Percentiles rank a stretch among this genome's conserved stretches.
phyloP scores from a whole-genome alignment of 1,284 basidiomycete genomes.

The Ceratorhiza oryzae-sativae region DNA sequence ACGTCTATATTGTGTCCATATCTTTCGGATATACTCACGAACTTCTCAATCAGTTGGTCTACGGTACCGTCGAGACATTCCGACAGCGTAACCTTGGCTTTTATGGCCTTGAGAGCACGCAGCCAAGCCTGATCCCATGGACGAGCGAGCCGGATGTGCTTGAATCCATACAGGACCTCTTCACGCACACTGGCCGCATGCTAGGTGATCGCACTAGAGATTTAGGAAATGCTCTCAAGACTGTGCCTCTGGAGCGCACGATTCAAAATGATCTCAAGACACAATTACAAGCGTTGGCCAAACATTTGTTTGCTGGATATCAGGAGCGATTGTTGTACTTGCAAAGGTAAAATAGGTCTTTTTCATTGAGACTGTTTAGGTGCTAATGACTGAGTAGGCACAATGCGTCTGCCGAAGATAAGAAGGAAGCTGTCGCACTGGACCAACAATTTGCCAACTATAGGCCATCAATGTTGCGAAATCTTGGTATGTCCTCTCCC shows the following conservation, averaged over 20 bases:
- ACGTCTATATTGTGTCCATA: slow-evolving; percentile 45
- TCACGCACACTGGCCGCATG: slow-evolving; percentile 67
- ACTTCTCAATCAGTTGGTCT: neutral
- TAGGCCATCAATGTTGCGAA: slow-evolving; percentile 76
- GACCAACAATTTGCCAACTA: slow-evolving; percentile 70
- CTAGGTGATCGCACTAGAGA: slow-evolving; percentile 56
- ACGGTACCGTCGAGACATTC: slow-evolving; percentile 54
- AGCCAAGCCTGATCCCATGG: slow-evolving; percentile 82
- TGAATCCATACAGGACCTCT: slow-evolving; percentile 74
- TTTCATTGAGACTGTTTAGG: neutral
- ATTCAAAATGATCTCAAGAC: slow-evolving; percentile 50
- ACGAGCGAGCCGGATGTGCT: slow-evolving; percentile 74
- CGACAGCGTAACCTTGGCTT: slow-evolving; percentile 68
- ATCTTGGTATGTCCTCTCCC: slow-evolving; percentile 65
- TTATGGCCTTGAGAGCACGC: slow-evolving; percentile 71
- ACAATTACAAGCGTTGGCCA: slow-evolving; percentile 53
- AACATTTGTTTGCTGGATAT: slow-evolving; percentile 50
- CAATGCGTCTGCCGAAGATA: slow-evolving; percentile 46
- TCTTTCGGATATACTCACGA: neutral
- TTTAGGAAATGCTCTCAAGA: slow-evolving; percentile 53
- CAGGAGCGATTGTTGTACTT: slow-evolving; percentile 52
- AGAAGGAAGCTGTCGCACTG: slow-evolving; percentile 64
- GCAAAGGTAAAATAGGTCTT: slow-evolving; percentile 43
- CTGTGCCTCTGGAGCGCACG: slow-evolving; percentile 44
- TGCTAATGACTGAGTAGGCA: slow-evolving; percentile 10